Evolutionary conservation across 225 moss, liverwort and hornwort genomes (phyloP), one percentile per base, ranked within the genome.

Genomic region (Pseudisothecium myosuroides): DNA sequence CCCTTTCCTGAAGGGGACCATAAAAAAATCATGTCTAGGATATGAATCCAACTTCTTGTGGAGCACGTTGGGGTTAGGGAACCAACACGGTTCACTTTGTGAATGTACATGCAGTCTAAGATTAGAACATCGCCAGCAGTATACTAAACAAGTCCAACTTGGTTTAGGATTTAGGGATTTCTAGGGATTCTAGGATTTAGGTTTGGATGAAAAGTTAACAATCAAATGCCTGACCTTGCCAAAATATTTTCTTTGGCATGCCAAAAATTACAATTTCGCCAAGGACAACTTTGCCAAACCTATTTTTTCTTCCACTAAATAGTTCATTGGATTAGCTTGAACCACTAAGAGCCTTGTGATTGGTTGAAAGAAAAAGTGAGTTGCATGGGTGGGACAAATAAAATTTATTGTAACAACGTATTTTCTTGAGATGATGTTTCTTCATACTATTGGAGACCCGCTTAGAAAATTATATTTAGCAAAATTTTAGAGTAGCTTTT

Each of bases 391-490:
- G 6, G n/a, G 9, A 68, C 39, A 39, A 39, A 41, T 8, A 39
- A 39, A 39, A 14, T 69, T 69, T 24, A 5, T 14, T 41, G 14
- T 24, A 39, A 26, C 3, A 1, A 26, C 8, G 24, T 23, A 24
- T 14, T 69, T 69, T 3, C 4, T 0, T 1, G 1, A 69, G 5
- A 26, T 71, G 26, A 71, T 71, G 41, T 26, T 41, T 71, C 8
- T n/a, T 1, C 1, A 1, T 14, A 24, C 1, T 8, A 3, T 24
- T 39, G 14, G 17, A 69, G 39, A 24, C 8, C 14, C 1, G 39
- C 8, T 69, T 69, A 39, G 39, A 39, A 14, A 41, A 8, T 26
- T 71, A 24, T 41, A 26, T 15, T 27, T 2, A 72, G 1, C 5
- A 72, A 43, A 26, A 27, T 27, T 71, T 41, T 0, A 72, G 3